Evolutionary conservation across 2,329 filamentous ascomycete genomes (phyloP), one percentile per base, ranked within the genome.

Genomic region (Trichoderma polysporum): DNA sequence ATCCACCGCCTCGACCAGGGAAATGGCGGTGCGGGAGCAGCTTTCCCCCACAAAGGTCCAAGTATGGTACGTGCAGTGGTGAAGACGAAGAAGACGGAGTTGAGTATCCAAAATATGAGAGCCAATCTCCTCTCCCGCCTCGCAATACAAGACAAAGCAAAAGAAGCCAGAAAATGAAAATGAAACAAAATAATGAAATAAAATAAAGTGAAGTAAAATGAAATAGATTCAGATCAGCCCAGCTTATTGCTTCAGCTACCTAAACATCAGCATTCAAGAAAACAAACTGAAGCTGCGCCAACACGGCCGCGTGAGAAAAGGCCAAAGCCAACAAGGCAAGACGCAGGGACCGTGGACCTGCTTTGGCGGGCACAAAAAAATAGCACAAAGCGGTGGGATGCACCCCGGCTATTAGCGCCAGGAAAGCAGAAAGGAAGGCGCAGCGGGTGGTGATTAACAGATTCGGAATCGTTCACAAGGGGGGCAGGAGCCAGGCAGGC

Each of bases 301-400:
- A 47, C 17, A 37, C 37, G 56, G 56, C 56, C 15, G 25, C 56
- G 25, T 47, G 27, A 45, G 33, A 17, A 39, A 39, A 19, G 8
- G 37, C 56, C 35, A 33, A 35, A 31, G 27, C 13, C 13, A 27
- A 41, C 25, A n/a, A n/a, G n/a, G n/a, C n/a, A n/a, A n/a, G 37
- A 59, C 22, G 37, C 56, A 59, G 37, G 35, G 37, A 59, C 35
- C 35, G n/a, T 39, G n/a, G 53, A 45, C 41, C 41, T 4, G 41
- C 7, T 12, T 29, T 35, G 53, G 31, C 50, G 27, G 41, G n/a
- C 31, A 33, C 31, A 39, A 22, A 57, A 54, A 35, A 4, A 22
- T 12, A 57, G 12, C 35, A n/a, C 49, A 63, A 63, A 45, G 60
- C 62, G 62, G 62, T 66, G 62, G 62, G 62, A 45, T 66, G 53